Evolutionary conservation across 352 stramenopile genomes (phyloP).

Genomic region (Globisporangium alternatum): DNA sequence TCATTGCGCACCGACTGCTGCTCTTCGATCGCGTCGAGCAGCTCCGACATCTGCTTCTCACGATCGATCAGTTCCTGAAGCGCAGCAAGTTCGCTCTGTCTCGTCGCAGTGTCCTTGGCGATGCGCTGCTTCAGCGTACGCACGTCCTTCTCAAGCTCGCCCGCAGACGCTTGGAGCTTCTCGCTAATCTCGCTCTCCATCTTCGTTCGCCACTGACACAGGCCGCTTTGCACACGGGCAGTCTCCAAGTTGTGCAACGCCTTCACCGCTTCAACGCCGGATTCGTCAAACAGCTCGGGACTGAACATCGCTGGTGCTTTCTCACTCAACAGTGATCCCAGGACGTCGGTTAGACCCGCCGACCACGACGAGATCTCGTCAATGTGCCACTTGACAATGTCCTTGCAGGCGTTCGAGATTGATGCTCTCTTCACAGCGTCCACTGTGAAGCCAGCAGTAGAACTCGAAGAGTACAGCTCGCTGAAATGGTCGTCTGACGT

Average conservation of each 20-base stretch:
- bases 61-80: constrained; percentile 69
- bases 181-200: constrained; percentile 48
- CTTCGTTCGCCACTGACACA: constrained; percentile 57
- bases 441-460: constrained; percentile 1
- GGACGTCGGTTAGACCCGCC: constrained; percentile 34
- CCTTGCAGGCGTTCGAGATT: constrained; percentile 32
- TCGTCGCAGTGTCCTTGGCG: constrained; percentile 31
- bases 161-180: constrained; percentile 32
- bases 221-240: constrained; percentile 49
- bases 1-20: constrained; percentile 65
- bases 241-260: constrained; percentile 45
- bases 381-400: constrained; percentile 41
- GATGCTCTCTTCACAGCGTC: constrained; percentile 38
- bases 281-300: constrained; percentile 30
- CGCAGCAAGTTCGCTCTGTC: constrained; percentile 49
- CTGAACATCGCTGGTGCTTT: constrained; percentile 44
- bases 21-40: constrained; percentile 79
- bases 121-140: constrained; percentile 38
- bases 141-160: constrained; percentile 43
- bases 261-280: constrained; percentile 34
- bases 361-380: constrained; percentile 56
- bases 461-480: constrained; percentile 9
- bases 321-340: constrained; percentile 44
- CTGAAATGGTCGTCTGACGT: constrained; percentile 14
- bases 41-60: constrained; percentile 61